These are phyloP conservation scores for Triticum aestivum DNA, from an alignment of 176 grass and related monocot genomes.

Conservation along the genomic window IWGSC_CS_RefSeq_v2.1 NC_057810.1:705899043-705899542, in stretches of 20 bases:
- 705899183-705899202: conserved; percentile 59
- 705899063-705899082: conserved; percentile 44
- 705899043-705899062: conserved; percentile 55
- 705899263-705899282: conserved; percentile 63
- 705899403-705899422: conserved; percentile 53
- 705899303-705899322: conserved; percentile 86
- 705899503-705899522: conserved; percentile 73
- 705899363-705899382: conserved; percentile 48
- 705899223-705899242: conserved; percentile 70
- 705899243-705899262: conserved; percentile 55
- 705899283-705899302: conserved; percentile 66
- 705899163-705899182: conserved; percentile 3
- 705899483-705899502: conserved; percentile 68
- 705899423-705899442: conserved; percentile 42
- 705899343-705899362: conserved; percentile 62
- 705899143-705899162: not conserved
- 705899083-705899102: conserved; percentile 52
- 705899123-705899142: conserved; percentile 14
- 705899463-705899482: conserved; percentile 47
- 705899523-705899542: conserved; percentile 37
- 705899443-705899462: conserved; percentile 31
- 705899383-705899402: conserved; percentile 50
- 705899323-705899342: conserved; percentile 66
- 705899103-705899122: conserved; percentile 71
- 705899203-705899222: conserved; percentile 77